A percentile compares a stretch with the other conserved stretches of the same genome.
Conservation (phyloP, 2,329 filamentous ascomycete species). For the Stylonectria norvegica region DNA sequence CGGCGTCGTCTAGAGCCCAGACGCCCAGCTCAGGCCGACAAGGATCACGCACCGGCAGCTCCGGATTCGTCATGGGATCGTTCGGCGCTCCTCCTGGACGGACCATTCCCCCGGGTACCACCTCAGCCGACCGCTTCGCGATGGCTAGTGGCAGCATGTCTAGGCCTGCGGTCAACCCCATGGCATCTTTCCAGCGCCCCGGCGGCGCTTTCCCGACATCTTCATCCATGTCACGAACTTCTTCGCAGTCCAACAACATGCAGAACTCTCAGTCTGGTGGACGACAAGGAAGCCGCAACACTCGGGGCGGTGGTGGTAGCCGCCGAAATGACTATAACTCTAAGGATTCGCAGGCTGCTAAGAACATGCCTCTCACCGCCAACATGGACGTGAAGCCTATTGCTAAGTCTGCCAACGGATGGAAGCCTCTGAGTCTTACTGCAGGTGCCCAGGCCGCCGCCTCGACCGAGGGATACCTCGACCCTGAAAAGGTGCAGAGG, state of each 20-base stretch:
- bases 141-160: slow-evolving; percentile 54
- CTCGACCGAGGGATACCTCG: slow-evolving; percentile 63
- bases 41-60: slow-evolving; percentile 50
- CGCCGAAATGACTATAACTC: slow-evolving; percentile 55
- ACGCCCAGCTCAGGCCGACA: slow-evolving; percentile 52
- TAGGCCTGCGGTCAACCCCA: slow-evolving; percentile 42
- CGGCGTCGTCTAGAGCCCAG: slow-evolving; percentile 50
- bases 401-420: slow-evolving; percentile 67
- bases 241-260: slow-evolving; percentile 54
- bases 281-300: slow-evolving; percentile 62
- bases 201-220: slow-evolving; percentile 61
- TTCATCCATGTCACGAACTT: slow-evolving; percentile 62
- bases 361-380: slow-evolving; percentile 87
- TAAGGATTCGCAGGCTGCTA: slow-evolving; percentile 69
- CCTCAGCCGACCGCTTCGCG: slow-evolving; percentile 71
- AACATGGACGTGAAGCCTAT: slow-evolving; percentile 80
- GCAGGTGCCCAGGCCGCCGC: no score
- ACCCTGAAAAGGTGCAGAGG: slow-evolving; percentile 90
- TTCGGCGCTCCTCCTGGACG: slow-evolving; percentile 55
- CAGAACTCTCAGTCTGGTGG: slow-evolving; percentile 73
- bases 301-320: slow-evolving; percentile 54
- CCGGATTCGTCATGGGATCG: slow-evolving; percentile 63
- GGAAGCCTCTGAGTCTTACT: slow-evolving; percentile 82
- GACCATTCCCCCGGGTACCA: slow-evolving; percentile 71
- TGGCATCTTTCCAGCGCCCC: slow-evolving; percentile 41